Evolutionary conservation across 208 protist species (phyloP).

Genomic region (Leishmania aethiopica): DNA sequence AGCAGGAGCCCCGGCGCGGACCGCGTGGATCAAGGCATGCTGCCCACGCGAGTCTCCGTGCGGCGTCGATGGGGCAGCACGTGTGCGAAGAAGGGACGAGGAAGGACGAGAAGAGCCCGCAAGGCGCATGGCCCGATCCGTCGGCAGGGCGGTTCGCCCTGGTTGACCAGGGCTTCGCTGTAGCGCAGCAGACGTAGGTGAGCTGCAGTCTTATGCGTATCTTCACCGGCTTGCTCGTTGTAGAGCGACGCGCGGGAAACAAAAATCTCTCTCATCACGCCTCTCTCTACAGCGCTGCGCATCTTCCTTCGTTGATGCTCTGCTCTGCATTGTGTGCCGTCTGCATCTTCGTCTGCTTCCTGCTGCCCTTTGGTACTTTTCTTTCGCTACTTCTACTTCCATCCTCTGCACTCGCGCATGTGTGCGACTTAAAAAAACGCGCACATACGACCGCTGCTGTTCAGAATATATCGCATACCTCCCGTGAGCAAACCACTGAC

Average conservation of each 20-base stretch:
- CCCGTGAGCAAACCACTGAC: background rate
- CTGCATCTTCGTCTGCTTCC: background rate
- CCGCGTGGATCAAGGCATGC: background rate
- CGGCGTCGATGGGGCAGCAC: background rate
- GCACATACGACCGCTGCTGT: background rate
- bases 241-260: background rate
- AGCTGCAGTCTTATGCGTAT: background rate
- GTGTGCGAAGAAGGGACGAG: background rate
- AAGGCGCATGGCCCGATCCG: background rate
- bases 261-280: background rate
- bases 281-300: background rate
- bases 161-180: background rate
- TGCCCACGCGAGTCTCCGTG: background rate
- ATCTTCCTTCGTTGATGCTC: background rate
- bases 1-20: background rate
- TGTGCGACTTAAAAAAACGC: background rate
- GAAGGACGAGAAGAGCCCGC: background rate
- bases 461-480: too few species aligned
- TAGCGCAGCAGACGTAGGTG: background rate
- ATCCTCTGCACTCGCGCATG: background rate
- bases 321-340: background rate
- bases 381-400: background rate
- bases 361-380: background rate
- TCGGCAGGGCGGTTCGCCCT: background rate
- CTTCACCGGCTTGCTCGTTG: background rate